Base-by-base conservation (phyloP, 176 grass and related monocot species). In the Musa itinerans region DNA sequence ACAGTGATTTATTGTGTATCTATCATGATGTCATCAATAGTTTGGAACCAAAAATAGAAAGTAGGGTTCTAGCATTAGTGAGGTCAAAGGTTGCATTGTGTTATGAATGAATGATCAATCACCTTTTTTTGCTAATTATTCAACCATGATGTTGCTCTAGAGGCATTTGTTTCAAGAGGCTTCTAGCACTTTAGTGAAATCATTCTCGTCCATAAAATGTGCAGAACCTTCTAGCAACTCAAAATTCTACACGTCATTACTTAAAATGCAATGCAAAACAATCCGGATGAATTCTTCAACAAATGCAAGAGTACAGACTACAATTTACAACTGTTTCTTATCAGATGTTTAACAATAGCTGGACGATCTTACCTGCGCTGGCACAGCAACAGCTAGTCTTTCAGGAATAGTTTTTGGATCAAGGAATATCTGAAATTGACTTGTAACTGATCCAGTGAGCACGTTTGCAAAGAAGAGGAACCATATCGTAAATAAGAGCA, bases 401-500 rank as follows among this genome's bases (percentile, higher is more conserved):
- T 61, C 69, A 82, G 91, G 91, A 86, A 99, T 88, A 67, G 89
- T 55, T 53, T 87, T 99, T 50, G 95, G 95, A 85, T 94, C 65
- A 83, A 89, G 8, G 61, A 99, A 58, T 76, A 94, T 78, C 64
- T 85, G 1, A 3, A 83, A 1, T 83, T 87, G 84, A 82, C 63
- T 23, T 11, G 88, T 79, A 76, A 17, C 86, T 54, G 89, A 69
- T 43, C 91, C 96, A 64, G 83, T 89, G 78, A 99, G 88, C 75
- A 99, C 85, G 78, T 99, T 95, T 59, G 96, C 88, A 78, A 99
- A 95, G 74, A 95, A 95, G 43, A 95, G 71, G 51, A 83, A 89
- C 90, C 91, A 99, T 86, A 95, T 89, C 52, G 84, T 94, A 82
- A 99, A 99, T 54, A 79, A 79, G 74, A 99, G 89, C 96, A 99